These are phyloP conservation scores for Hyphodiscus hymeniophilus DNA, from an alignment of 495 filamentous ascomycete species.

Conservation along the genomic window DNA sequence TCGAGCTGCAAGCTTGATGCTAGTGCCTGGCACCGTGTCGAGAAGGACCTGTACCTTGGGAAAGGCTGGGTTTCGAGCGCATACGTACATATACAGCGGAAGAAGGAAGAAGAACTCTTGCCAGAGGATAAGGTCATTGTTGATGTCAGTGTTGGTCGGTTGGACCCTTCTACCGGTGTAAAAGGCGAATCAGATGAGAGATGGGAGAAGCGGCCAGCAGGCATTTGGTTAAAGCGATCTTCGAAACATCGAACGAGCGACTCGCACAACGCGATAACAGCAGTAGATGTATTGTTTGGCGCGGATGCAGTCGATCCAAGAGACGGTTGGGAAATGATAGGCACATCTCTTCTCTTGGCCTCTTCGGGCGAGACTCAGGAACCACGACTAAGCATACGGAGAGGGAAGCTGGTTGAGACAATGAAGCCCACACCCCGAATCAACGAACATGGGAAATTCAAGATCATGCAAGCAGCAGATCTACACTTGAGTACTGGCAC, in stretches of 20 bases:
- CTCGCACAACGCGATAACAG: constrained; percentile 68
- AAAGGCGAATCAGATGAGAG: constrained; percentile 50
- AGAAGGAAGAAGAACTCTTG: constrained; percentile 80
- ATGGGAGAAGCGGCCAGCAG: constrained; percentile 76
- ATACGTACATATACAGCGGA: constrained; percentile 76
- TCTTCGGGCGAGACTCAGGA: constrained; percentile 50
- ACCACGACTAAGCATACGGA: constrained; percentile 65
- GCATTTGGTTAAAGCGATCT: constrained; percentile 82
- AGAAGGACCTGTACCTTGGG: constrained; percentile 86
- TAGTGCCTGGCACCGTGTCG: constrained; percentile 72
- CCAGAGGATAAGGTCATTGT: constrained; percentile 69
- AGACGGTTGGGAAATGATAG: constrained; percentile 68
- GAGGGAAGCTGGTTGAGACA: constrained; percentile 51
- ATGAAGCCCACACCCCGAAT: constrained; percentile 67
- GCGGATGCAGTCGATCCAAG: constrained; percentile 88
- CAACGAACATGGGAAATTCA: constrained; percentile 85
- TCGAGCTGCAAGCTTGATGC: constrained; percentile 71
- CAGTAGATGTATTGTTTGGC: constrained; percentile 85
- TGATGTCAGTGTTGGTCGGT: constrained; percentile 70
- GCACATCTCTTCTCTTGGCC: constrained; percentile 60
- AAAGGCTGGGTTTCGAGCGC: constrained; percentile 66
- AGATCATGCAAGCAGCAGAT: constrained; percentile 92
- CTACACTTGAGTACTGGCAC: constrained; percentile 85
- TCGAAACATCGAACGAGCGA: constrained; percentile 70
- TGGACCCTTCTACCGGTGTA: constrained; percentile 50